Conservation (phyloP, 345 rosid species). For the Syzygium grande region DNA sequence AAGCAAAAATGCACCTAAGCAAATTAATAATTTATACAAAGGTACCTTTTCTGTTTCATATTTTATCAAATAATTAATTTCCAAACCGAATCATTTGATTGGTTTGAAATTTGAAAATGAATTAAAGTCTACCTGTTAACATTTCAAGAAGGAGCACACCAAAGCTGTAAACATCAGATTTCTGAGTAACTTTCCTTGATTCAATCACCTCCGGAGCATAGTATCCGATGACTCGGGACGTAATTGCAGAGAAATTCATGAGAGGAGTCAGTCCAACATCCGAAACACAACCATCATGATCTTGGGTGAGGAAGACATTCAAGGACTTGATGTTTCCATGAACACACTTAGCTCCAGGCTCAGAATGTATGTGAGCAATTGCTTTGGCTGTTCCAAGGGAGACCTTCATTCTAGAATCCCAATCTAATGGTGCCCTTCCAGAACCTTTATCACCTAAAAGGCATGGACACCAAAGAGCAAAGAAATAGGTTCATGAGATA, state of each 20-base stretch:
- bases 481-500: not conserved
- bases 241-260: constrained; percentile 39
- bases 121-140: constrained; percentile 37
- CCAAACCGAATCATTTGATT: not conserved
- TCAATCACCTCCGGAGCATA: constrained; percentile 70
- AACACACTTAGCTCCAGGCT: constrained; percentile 27
- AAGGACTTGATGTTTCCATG: constrained; percentile 80
- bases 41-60: not conserved
- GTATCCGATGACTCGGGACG: constrained; percentile 49
- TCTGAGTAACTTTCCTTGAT: constrained; percentile 44
- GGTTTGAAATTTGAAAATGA: not conserved
- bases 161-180: constrained; percentile 78
- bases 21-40: not conserved
- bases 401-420: constrained; percentile 67
- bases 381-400: constrained; percentile 57
- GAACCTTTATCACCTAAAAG: constrained; percentile 1
- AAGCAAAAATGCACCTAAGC: not conserved
- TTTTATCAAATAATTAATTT: not conserved
- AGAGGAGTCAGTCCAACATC: constrained; percentile 57
- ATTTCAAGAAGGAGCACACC: constrained; percentile 78
- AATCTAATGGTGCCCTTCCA: constrained; percentile 36
- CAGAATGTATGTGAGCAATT: constrained; percentile 51
- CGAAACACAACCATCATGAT: constrained; percentile 53
- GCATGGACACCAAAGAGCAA: not conserved
- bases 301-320: constrained; percentile 53